Evolutionary conservation across 202 grass and related monocot species (phyloP), one percentile per base, ranked within the genome.

Genomic region (Dendrocalamus latiflorus): DNA sequence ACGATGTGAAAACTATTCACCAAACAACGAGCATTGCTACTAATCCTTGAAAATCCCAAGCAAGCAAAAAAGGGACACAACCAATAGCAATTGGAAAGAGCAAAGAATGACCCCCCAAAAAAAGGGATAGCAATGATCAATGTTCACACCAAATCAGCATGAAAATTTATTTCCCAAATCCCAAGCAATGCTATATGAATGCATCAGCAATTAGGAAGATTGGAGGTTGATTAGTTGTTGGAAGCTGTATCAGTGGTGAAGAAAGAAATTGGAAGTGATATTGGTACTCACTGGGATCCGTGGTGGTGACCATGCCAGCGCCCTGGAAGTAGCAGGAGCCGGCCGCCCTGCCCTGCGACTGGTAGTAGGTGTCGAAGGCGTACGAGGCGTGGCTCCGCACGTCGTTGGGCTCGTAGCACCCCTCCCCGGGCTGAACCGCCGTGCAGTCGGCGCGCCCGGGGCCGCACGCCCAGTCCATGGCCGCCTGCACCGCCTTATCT

Each of bases 321-420:
- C 93, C 96, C 84, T 96, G 93, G 91, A 99, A 99, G 84, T 94
- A 94, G 87, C 96, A 99, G 0, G 93, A 95, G 0, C 93, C 93
- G 16, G 89, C 86, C 18, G 78, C 91, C 85, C 84, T 90, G 39
- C 91, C 89, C 76, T 93, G 83, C 60, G 55, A 86, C 86, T 99
- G 91, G 87, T 99, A 99, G 82, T 99, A 99, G 36, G 74, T 83
- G 77, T 99, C 84, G 70, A 99, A 98, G 1, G 95, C 93, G 64
- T 87, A 98, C 13, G 96, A 99, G 4, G 96, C 93, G 81, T 96
- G 96, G 81, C 72, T 92, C 34, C 89, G 79, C 44, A 94, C 96
- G 48, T 96, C 85, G 83, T 99, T 87, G 17, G 96, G 96, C 37
- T 81, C 3, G 81, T 86, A 99, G 90, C 96, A 99, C 55, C 84